These are phyloP conservation scores for Fusarium incarnatum DNA, from an alignment of 2,329 filamentous ascomycete genomes.

Conservation along the genomic window DNA sequence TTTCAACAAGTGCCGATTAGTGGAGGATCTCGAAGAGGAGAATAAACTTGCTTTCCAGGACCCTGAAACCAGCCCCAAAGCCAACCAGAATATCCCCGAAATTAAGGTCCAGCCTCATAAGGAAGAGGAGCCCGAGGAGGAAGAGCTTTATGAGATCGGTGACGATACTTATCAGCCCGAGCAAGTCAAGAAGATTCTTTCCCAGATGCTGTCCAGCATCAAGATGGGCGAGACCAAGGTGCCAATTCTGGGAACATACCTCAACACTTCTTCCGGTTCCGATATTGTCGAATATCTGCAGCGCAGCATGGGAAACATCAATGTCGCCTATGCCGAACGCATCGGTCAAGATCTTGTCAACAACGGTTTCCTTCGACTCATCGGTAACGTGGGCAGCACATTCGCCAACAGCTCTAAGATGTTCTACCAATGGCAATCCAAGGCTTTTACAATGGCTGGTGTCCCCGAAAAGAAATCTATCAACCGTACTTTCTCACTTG, in stretches of 20 bases:
- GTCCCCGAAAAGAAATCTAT: constrained; percentile 88
- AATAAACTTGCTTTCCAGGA: constrained; percentile 98
- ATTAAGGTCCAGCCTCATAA: constrained; percentile 85
- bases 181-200: constrained; percentile 89
- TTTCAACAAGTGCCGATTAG: constrained; percentile 97
- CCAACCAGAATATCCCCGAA: constrained; percentile 73
- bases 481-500: constrained; percentile 79
- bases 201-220: constrained; percentile 87
- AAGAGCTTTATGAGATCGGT: constrained; percentile 88
- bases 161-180: constrained; percentile 88
- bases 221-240: constrained; percentile 93
- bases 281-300: constrained; percentile 98
- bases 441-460: constrained; percentile 88
- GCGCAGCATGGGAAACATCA: constrained; percentile 84
- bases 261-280: constrained; percentile 89
- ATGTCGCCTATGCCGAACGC: constrained; percentile 89
- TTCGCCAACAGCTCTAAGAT: constrained; percentile 98
- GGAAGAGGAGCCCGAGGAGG: constrained; percentile 76
- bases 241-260: constrained; percentile 92
- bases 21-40: constrained; percentile 97
- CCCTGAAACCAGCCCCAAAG: constrained; percentile 76
- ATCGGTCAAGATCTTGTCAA: constrained; percentile 93
- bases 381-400: constrained; percentile 93
- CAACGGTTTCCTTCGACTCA: constrained; percentile 86
- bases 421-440: constrained; percentile 97